Evolutionary conservation across 805 yeast genomes (phyloP).

Genomic region (Jamesozyma rosinii): DNA sequence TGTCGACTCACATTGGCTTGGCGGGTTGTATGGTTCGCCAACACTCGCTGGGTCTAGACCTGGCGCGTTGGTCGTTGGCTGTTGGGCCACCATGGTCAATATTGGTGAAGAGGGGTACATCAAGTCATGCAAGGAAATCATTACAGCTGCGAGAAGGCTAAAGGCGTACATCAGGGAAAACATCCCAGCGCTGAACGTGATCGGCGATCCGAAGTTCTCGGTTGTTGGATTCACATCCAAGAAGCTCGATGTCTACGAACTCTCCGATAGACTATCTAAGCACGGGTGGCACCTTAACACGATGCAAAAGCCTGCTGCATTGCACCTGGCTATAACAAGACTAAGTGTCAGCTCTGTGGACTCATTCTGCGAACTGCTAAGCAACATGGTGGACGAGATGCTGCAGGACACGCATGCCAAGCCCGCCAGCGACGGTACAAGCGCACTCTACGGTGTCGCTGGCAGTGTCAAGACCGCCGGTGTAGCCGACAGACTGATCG

Average conservation of each 20-base stretch:
- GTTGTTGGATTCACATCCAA: constrained; percentile 70
- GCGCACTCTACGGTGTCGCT: constrained; percentile 91
- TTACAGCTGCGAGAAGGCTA: constrained; percentile 52
- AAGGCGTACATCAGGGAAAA: constrained; percentile 39
- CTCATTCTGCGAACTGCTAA: constrained; percentile 47
- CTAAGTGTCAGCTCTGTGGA: constrained; percentile 55
- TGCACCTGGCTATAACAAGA: constrained; percentile 82
- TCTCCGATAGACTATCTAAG: constrained; percentile 59
- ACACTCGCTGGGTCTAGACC: constrained; percentile 95
- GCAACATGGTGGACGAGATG: constrained; percentile 36
- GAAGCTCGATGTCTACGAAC: constrained; percentile 58
- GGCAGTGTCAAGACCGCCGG: constrained; percentile 81
- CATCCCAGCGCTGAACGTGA: constrained; percentile 50
- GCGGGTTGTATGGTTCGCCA: constrained; percentile 94
- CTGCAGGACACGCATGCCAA: constrained; percentile 23
- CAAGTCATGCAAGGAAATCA: constrained; percentile 56
- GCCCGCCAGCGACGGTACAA: constrained; percentile 51
- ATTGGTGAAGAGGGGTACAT: constrained; percentile 81
- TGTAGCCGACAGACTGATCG: constrained; percentile 70
- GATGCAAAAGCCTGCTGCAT: constrained; percentile 81
- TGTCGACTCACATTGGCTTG: constrained; percentile 76
- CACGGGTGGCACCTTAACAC: constrained; percentile 77
- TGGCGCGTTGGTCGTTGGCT: constrained; percentile 94
- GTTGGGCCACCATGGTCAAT: constrained; percentile 87
- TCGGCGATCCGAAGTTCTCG: constrained; percentile 80